Base-by-base conservation (phyloP, 805 yeast species). In the Candida anglica region DNA sequence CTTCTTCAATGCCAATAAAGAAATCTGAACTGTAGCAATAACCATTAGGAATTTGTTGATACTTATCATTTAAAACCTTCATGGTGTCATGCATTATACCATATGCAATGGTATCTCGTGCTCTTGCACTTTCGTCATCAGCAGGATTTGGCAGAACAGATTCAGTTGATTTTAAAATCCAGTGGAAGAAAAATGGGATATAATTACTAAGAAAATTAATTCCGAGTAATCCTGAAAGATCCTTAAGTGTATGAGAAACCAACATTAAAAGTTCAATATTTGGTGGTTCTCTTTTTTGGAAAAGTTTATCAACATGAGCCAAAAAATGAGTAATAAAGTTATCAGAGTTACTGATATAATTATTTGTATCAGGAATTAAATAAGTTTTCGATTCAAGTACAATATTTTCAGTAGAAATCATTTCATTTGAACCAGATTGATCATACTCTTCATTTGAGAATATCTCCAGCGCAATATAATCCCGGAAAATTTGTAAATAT, bases 141-240 rank as follows among this genome's bases (percentile, higher is more conserved):
- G 27, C 31, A 5, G n/a, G 16, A n/a, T 6, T 17, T n/a, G 28
- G 21, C 15, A 23, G 33, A 15, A 39, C 28, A 15, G 25, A 30
- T 3, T 26, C 27, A 5, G 26, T 34, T 17, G 39, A 34, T 17
- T 42, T 32, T 9, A 41, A 28, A 18, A 50, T 44, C 78, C 78
- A 74, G 36, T 60, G 62, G 36, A 59, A 59, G 40, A 72, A 66
- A 41, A 63, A 70, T 3, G 76, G 70, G 3, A 74, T 37, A 30
- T 63, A 67, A 40, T 71, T 71, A 38, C 53, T 61, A 15, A 71
- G 44, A 17, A 72, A 65, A 43, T 74, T 75, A 31, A 73, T 51
- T 1, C 80, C 81, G 34, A 64, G 64, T 18, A 56, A 56, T 8
- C 46, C 36, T 15, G 56, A 36, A 19, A 66, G 37, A 27, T 41